Evolutionary conservation across 1,139 yeast species (phyloP).

Genomic region (Debaryomycetaceae sp.): DNA sequence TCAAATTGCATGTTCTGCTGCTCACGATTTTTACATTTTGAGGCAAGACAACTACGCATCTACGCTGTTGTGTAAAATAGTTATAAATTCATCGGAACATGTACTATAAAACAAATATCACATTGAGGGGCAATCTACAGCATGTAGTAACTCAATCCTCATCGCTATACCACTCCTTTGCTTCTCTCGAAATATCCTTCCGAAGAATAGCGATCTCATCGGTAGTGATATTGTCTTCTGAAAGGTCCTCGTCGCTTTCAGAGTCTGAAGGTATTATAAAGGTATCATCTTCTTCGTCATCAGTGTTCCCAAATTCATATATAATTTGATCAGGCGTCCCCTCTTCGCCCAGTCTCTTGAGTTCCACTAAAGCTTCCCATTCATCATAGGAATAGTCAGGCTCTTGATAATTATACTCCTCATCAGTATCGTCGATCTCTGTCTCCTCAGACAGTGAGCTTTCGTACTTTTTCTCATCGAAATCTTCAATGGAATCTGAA

Average conservation of each 20-base stretch:
- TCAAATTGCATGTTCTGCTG: too few relatives aligned
- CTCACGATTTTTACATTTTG: too few relatives aligned
- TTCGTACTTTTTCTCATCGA: conserved; percentile 5
- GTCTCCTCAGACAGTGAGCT: background rate
- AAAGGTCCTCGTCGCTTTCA: conserved; percentile 15
- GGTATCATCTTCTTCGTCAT: conserved; percentile 24
- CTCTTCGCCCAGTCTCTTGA: conserved; percentile 13
- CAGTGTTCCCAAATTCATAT: conserved; percentile 16
- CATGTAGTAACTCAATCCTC: conserved; percentile 5
- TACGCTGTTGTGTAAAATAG: too few relatives aligned
- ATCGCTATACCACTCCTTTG: conserved; percentile 14
- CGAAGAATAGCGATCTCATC: conserved; percentile 7
- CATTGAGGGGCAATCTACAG: too few relatives aligned
- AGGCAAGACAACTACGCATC: too few relatives aligned
- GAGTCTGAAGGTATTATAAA: conserved; percentile 17
- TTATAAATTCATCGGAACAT: too few relatives aligned
- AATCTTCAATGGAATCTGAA: conserved; percentile 17
- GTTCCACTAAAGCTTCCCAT: conserved; percentile 21
- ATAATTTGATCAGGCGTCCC: conserved; percentile 8
- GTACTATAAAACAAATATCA: too few relatives aligned
- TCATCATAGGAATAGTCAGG: conserved; percentile 16
- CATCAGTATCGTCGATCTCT: conserved; percentile 4
- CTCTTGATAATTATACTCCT: conserved; percentile 12
- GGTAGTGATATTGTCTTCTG: conserved; percentile 16
- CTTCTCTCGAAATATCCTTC: conserved; percentile 9